A percentile compares a stretch with the other conserved stretches of the same genome.
phyloP scores from a whole-genome alignment of 176 grass and related monocot genomes.

The Triticum aestivum region DNA sequence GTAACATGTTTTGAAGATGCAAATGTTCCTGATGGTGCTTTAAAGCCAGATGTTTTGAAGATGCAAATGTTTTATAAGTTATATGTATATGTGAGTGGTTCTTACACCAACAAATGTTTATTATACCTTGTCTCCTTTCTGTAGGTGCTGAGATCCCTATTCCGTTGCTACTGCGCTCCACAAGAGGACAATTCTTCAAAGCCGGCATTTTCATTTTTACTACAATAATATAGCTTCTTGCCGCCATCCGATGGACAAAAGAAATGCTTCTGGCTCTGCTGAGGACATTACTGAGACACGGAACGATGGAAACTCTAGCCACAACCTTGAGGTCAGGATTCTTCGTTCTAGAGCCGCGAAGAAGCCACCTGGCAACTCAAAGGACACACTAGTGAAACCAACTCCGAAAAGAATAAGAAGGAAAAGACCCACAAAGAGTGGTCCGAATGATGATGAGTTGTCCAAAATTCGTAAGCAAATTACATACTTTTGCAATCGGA shows the following conservation, averaged over 20 bases:
- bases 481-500: conserved; percentile 65
- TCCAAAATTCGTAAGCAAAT: conserved; percentile 53
- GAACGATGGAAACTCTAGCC: not conserved
- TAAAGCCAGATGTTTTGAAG: too few species aligned
- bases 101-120: not conserved
- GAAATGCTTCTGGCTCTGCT: not conserved
- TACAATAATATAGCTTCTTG: not conserved
- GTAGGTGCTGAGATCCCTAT: conserved; percentile 3
- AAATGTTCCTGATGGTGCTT: too few species aligned
- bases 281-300: conserved; percentile 8
- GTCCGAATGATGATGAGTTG: conserved; percentile 24
- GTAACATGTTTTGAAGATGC: too few species aligned
- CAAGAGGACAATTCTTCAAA: not conserved
- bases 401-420: conserved; percentile 30
- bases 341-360: conserved; percentile 34
- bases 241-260: conserved; percentile 32
- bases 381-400: conserved; percentile 1
- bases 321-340: conserved; percentile 40
- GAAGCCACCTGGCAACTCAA: conserved; percentile 22
- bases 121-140: conserved; percentile 5
- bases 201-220: not conserved
- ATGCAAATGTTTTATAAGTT: not conserved
- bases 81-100: not conserved
- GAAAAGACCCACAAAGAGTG: conserved; percentile 18
- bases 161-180: not conserved